Evolutionary conservation across 768 basidiomycete species (phyloP).

Genomic region (Suillus spraguei): DNA sequence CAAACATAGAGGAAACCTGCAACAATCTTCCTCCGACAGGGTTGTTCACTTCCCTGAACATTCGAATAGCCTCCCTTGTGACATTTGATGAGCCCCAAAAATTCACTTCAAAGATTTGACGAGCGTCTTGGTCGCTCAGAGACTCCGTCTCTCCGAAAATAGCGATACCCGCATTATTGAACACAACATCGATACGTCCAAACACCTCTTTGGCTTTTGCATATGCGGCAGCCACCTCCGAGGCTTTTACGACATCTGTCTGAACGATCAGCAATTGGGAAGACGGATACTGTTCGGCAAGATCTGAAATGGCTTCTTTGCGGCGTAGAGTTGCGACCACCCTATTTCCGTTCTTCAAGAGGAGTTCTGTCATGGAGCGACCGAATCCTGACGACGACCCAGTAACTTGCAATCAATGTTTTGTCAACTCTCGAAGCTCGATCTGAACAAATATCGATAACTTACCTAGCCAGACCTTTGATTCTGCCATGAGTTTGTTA

Average conservation of each 20-base stretch:
- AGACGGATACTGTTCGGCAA: slow-evolving; percentile 18
- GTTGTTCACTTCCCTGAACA: slow-evolving; percentile 40
- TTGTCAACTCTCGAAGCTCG: neutral
- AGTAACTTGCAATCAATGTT: slow-evolving; percentile 33
- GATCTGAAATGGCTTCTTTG: slow-evolving; percentile 23
- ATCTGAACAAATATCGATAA: too few species aligned
- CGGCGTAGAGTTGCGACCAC: slow-evolving; percentile 43
- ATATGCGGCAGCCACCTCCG: slow-evolving; percentile 33
- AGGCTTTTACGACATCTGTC: slow-evolving; percentile 33
- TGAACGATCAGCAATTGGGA: slow-evolving; percentile 25
- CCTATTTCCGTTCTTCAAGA: slow-evolving; percentile 35
- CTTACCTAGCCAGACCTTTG: slow-evolving; percentile 23
- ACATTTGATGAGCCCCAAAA: slow-evolving; percentile 36
- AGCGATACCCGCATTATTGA: slow-evolving; percentile 39
- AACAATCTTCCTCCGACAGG: slow-evolving; percentile 38
- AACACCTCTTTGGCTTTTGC: slow-evolving; percentile 31
- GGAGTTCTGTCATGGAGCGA: slow-evolving; percentile 28
- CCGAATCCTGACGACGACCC: slow-evolving; percentile 41
- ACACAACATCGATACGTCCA: slow-evolving; percentile 39
- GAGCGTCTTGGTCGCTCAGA: slow-evolving; percentile 31
- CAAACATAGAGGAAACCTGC: slow-evolving; percentile 35
- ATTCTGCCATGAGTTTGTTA: slow-evolving; percentile 14
- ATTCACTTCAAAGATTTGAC: slow-evolving; percentile 40
- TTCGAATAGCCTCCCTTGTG: slow-evolving; percentile 32
- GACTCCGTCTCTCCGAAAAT: slow-evolving; percentile 37